Percentiles rank a stretch among this genome's conserved stretches.
These are phyloP conservation scores for Rutstroemia sp. DNA, from an alignment of 2,329 filamentous ascomycete species.

Conservation along the genomic window DNA sequence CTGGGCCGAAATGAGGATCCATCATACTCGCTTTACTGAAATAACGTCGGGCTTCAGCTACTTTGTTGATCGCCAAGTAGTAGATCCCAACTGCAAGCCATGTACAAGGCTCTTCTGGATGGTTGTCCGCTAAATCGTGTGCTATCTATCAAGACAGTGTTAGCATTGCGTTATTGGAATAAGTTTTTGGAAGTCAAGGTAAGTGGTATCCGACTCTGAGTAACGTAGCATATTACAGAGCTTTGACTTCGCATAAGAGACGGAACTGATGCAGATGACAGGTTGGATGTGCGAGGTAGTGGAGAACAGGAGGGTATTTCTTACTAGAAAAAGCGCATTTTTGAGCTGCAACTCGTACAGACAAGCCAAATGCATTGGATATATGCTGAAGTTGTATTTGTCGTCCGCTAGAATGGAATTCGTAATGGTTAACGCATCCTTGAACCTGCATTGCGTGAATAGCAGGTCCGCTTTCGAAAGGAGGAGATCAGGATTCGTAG, in stretches of 20 bases:
- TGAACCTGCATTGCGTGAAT: slow-evolving; percentile 91
- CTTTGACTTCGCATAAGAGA: too few species aligned
- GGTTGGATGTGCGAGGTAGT: background rate
- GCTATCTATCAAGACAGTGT: slow-evolving; percentile 41
- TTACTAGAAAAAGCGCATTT: slow-evolving; percentile 72
- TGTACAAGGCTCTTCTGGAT: slow-evolving; percentile 83
- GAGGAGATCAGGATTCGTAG: slow-evolving; percentile 80
- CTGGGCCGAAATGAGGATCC: slow-evolving; percentile 93
- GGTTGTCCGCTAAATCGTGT: slow-evolving; percentile 85
- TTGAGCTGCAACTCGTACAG: slow-evolving; percentile 81
- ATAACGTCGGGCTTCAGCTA: slow-evolving; percentile 88
- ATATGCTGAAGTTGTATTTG: slow-evolving; percentile 81
- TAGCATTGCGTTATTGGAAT: background rate
- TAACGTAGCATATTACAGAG: too few species aligned
- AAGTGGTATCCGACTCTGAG: background rate
- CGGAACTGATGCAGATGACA: too few species aligned
- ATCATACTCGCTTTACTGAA: slow-evolving; percentile 97
- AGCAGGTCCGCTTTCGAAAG: slow-evolving; percentile 84
- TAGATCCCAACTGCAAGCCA: slow-evolving; percentile 95
- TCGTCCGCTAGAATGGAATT: slow-evolving; percentile 74
- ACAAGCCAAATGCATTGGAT: slow-evolving; percentile 87
- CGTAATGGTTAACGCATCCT: slow-evolving; percentile 77
- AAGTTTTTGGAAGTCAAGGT: background rate
- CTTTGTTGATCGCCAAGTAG: slow-evolving; percentile 82
- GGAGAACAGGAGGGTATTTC: background rate